Percentiles rank a stretch among this genome's conserved stretches.
Conservation (phyloP, 306 rosid genomes). For the Vicia faba region DNA sequence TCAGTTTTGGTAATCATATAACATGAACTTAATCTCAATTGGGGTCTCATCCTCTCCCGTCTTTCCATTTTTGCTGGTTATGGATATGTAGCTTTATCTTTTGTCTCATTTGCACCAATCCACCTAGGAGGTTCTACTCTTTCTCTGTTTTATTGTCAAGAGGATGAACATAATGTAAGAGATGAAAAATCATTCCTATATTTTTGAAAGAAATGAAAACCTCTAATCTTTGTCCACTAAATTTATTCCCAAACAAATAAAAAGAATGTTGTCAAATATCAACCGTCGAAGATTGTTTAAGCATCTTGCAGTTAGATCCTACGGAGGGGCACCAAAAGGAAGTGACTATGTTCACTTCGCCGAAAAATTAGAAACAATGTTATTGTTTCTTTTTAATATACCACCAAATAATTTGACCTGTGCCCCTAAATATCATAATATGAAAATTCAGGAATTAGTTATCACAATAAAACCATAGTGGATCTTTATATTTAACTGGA, state of each 20-base stretch:
- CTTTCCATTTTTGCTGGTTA: slow-evolving; percentile 15
- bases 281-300: slow-evolving; percentile 4
- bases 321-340: slow-evolving; percentile 9
- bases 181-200: background rate
- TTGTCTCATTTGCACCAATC: slow-evolving; percentile 8
- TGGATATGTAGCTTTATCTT: background rate
- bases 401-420: slow-evolving; percentile 24
- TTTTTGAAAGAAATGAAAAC: background rate
- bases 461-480: background rate
- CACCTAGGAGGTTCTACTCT: slow-evolving; percentile 9
- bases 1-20: too few relatives aligned
- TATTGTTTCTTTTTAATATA: slow-evolving; percentile 33
- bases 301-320: slow-evolving; percentile 3
- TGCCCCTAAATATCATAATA: slow-evolving; percentile 17
- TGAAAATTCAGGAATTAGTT: slow-evolving; percentile 8
- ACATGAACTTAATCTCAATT: too few relatives aligned
- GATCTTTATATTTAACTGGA: slow-evolving; percentile 17
- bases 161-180: slow-evolving; percentile 13
- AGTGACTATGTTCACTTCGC: slow-evolving; percentile 14
- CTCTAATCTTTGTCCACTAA: background rate
- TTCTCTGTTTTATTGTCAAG: slow-evolving; percentile 1
- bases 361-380: slow-evolving; percentile 22
- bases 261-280: background rate
- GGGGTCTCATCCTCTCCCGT: background rate
- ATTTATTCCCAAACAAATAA: slow-evolving; percentile 1